phyloP scores from a whole-genome alignment of 768 basidiomycete species.

The Mycena epipterygia region DNA sequence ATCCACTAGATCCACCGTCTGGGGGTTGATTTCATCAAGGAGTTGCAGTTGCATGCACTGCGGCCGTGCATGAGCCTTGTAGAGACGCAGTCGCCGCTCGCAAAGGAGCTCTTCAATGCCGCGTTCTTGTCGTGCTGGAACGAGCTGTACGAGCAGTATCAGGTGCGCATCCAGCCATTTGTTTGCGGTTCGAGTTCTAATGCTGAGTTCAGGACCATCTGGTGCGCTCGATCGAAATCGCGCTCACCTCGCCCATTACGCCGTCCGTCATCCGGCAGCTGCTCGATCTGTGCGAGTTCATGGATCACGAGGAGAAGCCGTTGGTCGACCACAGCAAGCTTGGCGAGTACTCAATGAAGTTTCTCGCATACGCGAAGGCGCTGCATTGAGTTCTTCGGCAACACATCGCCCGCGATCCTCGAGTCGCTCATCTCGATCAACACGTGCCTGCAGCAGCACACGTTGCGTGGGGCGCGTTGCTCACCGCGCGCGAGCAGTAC shows the following conservation, averaged over 20 bases:
- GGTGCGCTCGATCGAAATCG: constrained; percentile 89
- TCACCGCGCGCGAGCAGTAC: constrained; percentile 92
- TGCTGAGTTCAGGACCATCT: constrained; percentile 82
- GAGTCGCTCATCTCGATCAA: constrained; percentile 97
- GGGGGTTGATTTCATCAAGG: constrained; percentile 96
- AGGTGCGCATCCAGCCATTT: constrained; percentile 70
- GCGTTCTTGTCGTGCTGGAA: constrained; percentile 99
- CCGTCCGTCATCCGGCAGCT: constrained; percentile 92
- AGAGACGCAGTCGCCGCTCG: constrained; percentile 90
- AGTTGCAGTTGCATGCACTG: constrained; percentile 96
- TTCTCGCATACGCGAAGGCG: constrained; percentile 96
- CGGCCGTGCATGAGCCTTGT: constrained; percentile 96
- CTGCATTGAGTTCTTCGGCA: constrained; percentile 96
- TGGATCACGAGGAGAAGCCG: constrained; percentile 99
- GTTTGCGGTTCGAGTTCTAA: not conserved
- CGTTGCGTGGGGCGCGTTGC: constrained; percentile 96
- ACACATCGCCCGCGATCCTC: constrained; percentile 91
- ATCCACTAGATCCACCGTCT: constrained; percentile 94
- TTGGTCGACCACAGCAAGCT: constrained; percentile 94
- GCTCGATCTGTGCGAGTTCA: constrained; percentile 96
- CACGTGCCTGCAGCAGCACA: constrained; percentile 95
- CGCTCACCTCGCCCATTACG: constrained; percentile 82
- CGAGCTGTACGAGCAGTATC: constrained; percentile 96
- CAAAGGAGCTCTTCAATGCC: constrained; percentile 96
- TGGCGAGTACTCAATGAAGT: constrained; percentile 94